Conservation (phyloP, 2,329 filamentous ascomycete genomes). For the Arthrobotrys sphaeroides region DNA sequence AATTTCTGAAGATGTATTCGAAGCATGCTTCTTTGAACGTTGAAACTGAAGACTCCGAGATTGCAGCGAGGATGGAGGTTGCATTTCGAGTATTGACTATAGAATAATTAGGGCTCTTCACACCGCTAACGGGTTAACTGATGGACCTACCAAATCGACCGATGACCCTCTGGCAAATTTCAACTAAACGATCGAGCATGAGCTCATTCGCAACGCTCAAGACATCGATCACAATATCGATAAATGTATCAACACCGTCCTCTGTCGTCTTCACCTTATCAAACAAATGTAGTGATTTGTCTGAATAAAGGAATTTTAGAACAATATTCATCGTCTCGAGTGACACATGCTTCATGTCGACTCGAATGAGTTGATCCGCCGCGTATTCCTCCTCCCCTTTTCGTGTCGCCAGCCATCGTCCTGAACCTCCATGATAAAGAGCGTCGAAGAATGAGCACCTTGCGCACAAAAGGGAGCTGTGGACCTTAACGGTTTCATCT, state of each 20-base stretch:
- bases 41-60: slow-evolving; percentile 81
- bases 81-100: slow-evolving; percentile 84
- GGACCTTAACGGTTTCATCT: slow-evolving; percentile 73
- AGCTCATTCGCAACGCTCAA: slow-evolving; percentile 90
- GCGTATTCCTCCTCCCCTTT: slow-evolving; percentile 65
- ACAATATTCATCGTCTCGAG: slow-evolving; percentile 79
- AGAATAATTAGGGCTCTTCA: slow-evolving; percentile 54
- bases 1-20: slow-evolving; percentile 89
- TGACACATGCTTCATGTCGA: slow-evolving; percentile 85
- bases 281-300: slow-evolving; percentile 82
- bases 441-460: slow-evolving; percentile 92
- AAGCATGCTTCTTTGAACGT: slow-evolving; percentile 88
- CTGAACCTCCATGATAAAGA: slow-evolving; percentile 88
- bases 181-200: slow-evolving; percentile 89
- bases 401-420: slow-evolving; percentile 81
- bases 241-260: slow-evolving; percentile 78
- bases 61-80: slow-evolving; percentile 82
- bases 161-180: slow-evolving; percentile 85
- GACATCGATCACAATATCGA: slow-evolving; percentile 89
- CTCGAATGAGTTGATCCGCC: slow-evolving; percentile 66
- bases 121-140: not conserved
- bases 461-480: slow-evolving; percentile 81
- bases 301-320: slow-evolving; percentile 82
- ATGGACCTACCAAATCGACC: slow-evolving; percentile 73
- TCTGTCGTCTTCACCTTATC: slow-evolving; percentile 72